These are phyloP conservation scores for Metarhizium guizhouense DNA, from an alignment of 2,329 filamentous ascomycete genomes.

Conservation along the genomic window DNA sequence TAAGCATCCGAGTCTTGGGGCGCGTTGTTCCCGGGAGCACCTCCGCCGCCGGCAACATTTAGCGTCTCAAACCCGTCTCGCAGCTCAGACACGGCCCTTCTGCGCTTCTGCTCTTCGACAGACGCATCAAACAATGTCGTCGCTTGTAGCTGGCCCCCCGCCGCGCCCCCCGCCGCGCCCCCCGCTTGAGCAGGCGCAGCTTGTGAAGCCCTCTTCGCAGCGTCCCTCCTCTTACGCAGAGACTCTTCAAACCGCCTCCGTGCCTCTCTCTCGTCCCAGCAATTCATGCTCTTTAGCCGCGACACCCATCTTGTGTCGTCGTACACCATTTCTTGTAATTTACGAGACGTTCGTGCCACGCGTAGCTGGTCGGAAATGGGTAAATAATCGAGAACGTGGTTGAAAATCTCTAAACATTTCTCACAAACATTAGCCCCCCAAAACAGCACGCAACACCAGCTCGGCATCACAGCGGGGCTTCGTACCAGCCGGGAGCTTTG, in stretches of 20 bases:
- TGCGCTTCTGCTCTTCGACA: slow-evolving; percentile 53
- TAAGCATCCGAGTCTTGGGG: slow-evolving; percentile 53
- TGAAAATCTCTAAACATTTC: slow-evolving; percentile 64
- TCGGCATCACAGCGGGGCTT: not conserved
- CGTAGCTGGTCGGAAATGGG: slow-evolving; percentile 76
- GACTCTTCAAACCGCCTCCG: slow-evolving; percentile 70
- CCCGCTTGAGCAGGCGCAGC: slow-evolving; percentile 13
- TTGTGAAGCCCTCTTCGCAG: slow-evolving; percentile 20
- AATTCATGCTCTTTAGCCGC: slow-evolving; percentile 74
- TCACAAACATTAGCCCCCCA: slow-evolving; percentile 1
- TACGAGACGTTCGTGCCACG: slow-evolving; percentile 74
- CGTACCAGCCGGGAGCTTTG: slow-evolving; percentile 72
- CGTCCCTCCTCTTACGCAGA: slow-evolving; percentile 51
- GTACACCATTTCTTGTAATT: slow-evolving; percentile 96
- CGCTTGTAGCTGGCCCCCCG: slow-evolving; percentile 10
- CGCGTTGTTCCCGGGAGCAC: slow-evolving; percentile 27
- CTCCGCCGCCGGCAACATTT: slow-evolving; percentile 34
- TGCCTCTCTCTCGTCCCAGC: slow-evolving; percentile 87
- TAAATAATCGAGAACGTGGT: slow-evolving; percentile 80
- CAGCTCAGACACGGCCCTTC: slow-evolving; percentile 22
- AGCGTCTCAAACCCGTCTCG: slow-evolving; percentile 75
- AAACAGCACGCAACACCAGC: not conserved
- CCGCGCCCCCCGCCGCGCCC: slow-evolving; percentile 9
- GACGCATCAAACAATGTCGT: slow-evolving; percentile 67
- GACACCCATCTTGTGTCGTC: slow-evolving; percentile 95